A percentile compares a stretch with the other conserved stretches of the same genome.
Evolutionary conservation across 2,329 filamentous ascomycete species (phyloP).

Genomic region (Xylaria polymorpha): DNA sequence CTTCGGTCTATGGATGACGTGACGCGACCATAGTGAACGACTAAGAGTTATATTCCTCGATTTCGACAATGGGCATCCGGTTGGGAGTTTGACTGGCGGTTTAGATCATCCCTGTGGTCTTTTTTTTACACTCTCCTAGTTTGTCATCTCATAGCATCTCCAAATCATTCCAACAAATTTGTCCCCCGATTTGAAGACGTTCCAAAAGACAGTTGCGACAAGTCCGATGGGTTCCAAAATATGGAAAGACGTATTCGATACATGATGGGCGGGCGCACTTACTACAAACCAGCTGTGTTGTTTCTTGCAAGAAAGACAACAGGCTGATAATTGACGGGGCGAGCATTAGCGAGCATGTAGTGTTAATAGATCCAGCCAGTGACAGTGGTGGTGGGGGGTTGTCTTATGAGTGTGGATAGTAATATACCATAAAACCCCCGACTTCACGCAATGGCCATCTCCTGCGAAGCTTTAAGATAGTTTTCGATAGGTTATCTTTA

Average conservation of each 20-base stretch:
- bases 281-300: slow-evolving; percentile 16
- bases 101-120: slow-evolving; percentile 35
- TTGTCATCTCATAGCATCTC: slow-evolving; percentile 42
- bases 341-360: slow-evolving; percentile 30
- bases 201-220: slow-evolving; percentile 26
- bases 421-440: slow-evolving; percentile 32
- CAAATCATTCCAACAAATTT: slow-evolving; percentile 37
- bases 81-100: slow-evolving; percentile 36
- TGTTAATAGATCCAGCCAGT: slow-evolving; percentile 36
- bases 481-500: not conserved
- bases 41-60: slow-evolving; percentile 34
- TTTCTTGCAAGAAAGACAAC: slow-evolving; percentile 22
- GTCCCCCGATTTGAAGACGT: slow-evolving; percentile 33
- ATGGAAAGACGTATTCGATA: slow-evolving; percentile 17
- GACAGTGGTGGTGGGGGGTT: slow-evolving; percentile 21
- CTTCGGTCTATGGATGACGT: slow-evolving; percentile 31
- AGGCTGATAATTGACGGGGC: slow-evolving; percentile 24
- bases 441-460: slow-evolving; percentile 1
- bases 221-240: slow-evolving; percentile 29
- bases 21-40: slow-evolving; percentile 36
- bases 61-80: slow-evolving; percentile 39
- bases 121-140: slow-evolving; percentile 34
- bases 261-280: slow-evolving; percentile 16
- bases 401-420: slow-evolving; percentile 35
- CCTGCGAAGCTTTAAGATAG: not conserved